Evolutionary conservation across 176 grass and related monocot species (phyloP).

Genomic region (Cenchrus fungigraminus): DNA sequence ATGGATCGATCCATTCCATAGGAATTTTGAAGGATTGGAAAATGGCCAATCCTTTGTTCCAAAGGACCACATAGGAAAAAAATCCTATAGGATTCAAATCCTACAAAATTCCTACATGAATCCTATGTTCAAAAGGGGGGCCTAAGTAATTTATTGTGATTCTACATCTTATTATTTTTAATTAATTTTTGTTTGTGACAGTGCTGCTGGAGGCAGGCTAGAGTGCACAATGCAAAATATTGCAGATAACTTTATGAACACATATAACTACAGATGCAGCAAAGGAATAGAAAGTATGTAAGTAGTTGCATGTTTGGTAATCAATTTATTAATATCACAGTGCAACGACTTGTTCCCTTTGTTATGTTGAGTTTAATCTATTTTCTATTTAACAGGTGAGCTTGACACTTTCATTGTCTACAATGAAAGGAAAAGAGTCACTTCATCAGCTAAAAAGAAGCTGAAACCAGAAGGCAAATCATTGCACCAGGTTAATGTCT

Average conservation of each 20-base stretch:
- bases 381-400: slow-evolving; percentile 54
- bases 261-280: slow-evolving; percentile 66
- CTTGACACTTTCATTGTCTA: slow-evolving; percentile 94
- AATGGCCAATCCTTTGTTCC: no score
- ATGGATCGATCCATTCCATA: no score
- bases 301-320: slow-evolving; percentile 46
- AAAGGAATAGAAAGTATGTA: slow-evolving; percentile 89
- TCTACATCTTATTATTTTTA: slow-evolving; percentile 22
- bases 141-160: neutral
- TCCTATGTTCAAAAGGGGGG: no score
- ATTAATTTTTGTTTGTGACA: slow-evolving; percentile 37
- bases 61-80: no score
- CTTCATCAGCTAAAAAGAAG: slow-evolving; percentile 98
- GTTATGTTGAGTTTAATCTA: slow-evolving; percentile 34
- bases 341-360: neutral
- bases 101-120: no score
- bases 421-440: slow-evolving; percentile 95
- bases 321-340: neutral
- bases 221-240: slow-evolving; percentile 99
- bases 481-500: slow-evolving; percentile 74
- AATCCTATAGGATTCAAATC: no score
- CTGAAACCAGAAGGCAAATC: slow-evolving; percentile 80
- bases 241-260: slow-evolving; percentile 86
- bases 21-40: no score
- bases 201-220: slow-evolving; percentile 79